phyloP scores from a whole-genome alignment of 1,284 basidiomycete species.

The Cronartium quercuum region DNA sequence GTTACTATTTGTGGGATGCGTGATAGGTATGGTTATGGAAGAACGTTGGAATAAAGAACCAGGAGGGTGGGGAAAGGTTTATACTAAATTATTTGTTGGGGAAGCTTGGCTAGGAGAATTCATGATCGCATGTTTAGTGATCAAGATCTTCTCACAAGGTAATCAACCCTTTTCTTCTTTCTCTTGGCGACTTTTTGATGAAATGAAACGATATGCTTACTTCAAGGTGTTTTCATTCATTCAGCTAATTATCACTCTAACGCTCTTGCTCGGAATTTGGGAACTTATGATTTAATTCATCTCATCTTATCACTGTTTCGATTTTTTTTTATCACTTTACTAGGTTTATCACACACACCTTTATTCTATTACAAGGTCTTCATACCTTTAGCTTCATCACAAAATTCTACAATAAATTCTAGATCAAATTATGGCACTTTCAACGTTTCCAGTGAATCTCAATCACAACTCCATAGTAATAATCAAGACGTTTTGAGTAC shows the following conservation, averaged over 20 bases:
- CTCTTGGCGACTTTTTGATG: background rate
- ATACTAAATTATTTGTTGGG: constrained; percentile 11
- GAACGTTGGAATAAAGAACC: constrained; percentile 20
- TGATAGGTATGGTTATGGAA: constrained; percentile 29
- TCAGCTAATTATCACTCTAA: background rate
- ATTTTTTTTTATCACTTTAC: constrained; percentile 11
- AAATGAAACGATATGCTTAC: background rate
- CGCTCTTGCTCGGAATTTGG: background rate
- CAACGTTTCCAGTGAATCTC: constrained; percentile 11
- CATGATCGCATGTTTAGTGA: constrained; percentile 6
- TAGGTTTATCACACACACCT: constrained; percentile 20
- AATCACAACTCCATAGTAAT: too few species aligned
- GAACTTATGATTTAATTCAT: constrained; percentile 25
- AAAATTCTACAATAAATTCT: background rate
- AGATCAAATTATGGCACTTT: constrained; percentile 31
- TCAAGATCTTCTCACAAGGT: constrained; percentile 15
- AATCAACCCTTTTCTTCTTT: background rate
- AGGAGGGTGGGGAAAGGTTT: constrained; percentile 30
- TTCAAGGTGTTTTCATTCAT: background rate
- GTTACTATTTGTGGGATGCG: constrained; percentile 14
- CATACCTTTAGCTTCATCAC: constrained; percentile 12
- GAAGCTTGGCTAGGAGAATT: constrained; percentile 29
- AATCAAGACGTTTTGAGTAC: constrained; percentile 35
- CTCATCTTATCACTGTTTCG: constrained; percentile 9
- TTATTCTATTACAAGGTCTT: constrained; percentile 14